Conservation (phyloP, 2,329 filamentous ascomycete genomes). For the Emmonsiellopsis sp. region DNA sequence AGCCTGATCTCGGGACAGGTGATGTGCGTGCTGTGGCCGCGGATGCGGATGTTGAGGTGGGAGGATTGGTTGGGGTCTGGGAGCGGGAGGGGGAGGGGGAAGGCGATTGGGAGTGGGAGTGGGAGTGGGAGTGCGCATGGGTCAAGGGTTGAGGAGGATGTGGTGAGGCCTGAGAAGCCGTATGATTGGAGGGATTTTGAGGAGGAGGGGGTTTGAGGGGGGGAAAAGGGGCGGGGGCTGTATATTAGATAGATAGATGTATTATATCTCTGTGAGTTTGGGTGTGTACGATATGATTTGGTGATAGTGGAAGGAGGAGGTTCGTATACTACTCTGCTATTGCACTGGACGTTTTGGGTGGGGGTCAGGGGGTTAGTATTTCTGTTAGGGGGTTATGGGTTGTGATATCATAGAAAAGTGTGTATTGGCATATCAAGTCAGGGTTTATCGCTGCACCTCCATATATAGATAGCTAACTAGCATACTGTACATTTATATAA, state of each 20-base stretch:
- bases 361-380: no score
- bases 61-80: conserved; percentile 28
- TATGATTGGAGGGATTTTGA: neutral
- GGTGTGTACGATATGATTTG: no score
- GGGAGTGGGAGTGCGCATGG: conserved; percentile 16
- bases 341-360: no score
- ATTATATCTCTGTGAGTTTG: neutral
- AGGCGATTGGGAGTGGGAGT: conserved; percentile 20
- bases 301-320: no score
- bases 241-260: neutral
- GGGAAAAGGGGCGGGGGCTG: neutral
- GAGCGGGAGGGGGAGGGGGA: conserved; percentile 16
- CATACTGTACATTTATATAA: neutral
- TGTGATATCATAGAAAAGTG: no score
- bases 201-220: neutral
- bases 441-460: no score
- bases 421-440: no score
- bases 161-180: neutral
- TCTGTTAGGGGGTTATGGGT: no score
- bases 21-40: conserved; percentile 62
- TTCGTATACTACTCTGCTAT: no score
- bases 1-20: conserved; percentile 67
- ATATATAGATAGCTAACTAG: neutral
- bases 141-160: conserved; percentile 10
- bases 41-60: conserved; percentile 28